These are phyloP conservation scores for Sicyos edulis DNA, from an alignment of 306 rosid genomes.

Conservation along the genomic window DNA sequence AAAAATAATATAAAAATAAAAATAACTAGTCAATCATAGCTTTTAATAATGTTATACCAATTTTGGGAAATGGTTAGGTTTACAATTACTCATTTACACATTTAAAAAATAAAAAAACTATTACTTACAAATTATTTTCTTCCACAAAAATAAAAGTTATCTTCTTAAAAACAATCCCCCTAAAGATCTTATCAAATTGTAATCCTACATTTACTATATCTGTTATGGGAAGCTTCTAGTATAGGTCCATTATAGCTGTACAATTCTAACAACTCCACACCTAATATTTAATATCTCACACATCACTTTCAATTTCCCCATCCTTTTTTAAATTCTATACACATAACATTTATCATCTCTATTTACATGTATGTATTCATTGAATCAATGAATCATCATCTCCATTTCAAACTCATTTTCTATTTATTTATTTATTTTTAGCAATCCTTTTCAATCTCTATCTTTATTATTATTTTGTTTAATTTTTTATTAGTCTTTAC, in stretches of 20 bases:
- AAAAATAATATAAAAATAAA: too few relatives aligned
- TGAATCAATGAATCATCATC: conserved; percentile 8
- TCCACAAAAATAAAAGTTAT: too few relatives aligned
- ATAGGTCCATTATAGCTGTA: conserved; percentile 3
- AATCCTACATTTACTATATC: too few relatives aligned
- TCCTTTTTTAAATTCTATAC: not conserved
- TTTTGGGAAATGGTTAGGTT: too few relatives aligned
- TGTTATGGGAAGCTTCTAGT: not conserved
- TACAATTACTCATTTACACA: too few relatives aligned
- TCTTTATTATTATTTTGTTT: not conserved
- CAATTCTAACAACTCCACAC: conserved; percentile 3
- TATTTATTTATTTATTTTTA: not conserved
- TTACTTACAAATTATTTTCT: too few relatives aligned
- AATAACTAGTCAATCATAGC: too few relatives aligned
- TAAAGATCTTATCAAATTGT: not conserved
- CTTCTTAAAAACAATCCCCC: not conserved
- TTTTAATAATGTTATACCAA: too few relatives aligned
- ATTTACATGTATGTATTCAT: not conserved
- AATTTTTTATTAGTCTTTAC: too few relatives aligned
- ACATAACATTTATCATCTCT: not conserved
- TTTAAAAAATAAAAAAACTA: too few relatives aligned
- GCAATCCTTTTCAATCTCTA: not conserved
- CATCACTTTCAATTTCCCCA: conserved; percentile 12
- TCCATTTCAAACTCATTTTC: not conserved
- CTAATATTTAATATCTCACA: conserved; percentile 10